Percentiles rank a stretch among this genome's conserved stretches.
Conservation (phyloP, 2,329 filamentous ascomycete genomes). For the Paecilomyces dactylethromorphus region DNA sequence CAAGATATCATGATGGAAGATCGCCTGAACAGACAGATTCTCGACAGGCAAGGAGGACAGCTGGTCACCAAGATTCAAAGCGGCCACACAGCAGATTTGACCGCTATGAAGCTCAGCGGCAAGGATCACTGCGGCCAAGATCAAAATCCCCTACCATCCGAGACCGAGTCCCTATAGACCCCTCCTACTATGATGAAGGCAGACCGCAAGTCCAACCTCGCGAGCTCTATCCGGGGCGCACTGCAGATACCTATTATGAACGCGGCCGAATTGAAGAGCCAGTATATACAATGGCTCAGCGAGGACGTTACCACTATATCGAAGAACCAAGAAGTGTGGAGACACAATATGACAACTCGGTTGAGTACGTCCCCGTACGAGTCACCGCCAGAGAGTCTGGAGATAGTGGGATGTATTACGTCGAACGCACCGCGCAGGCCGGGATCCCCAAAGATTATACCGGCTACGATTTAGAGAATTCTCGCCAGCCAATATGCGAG, state of each 20-base stretch:
- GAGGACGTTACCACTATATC: conserved; percentile 16
- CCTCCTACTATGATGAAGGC: conserved; percentile 17
- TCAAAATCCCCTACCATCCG: conserved; percentile 19
- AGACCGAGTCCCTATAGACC: conserved; percentile 10
- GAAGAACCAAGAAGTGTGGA: conserved; percentile 15
- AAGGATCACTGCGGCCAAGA: conserved; percentile 15
- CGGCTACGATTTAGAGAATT: conserved; percentile 13
- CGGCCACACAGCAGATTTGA: conserved; percentile 20
- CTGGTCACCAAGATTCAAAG: conserved; percentile 11
- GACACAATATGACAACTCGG: conserved; percentile 10
- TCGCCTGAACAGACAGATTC: conserved; percentile 12
- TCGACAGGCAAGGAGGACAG: conserved; percentile 10
- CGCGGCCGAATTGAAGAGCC: conserved; percentile 8
- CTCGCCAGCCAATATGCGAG: conserved; percentile 10
- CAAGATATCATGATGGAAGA: conserved; percentile 5
- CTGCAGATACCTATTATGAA: conserved; percentile 12
- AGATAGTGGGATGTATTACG: conserved; percentile 13
- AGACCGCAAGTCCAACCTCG: conserved; percentile 13
- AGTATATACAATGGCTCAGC: conserved; percentile 8
- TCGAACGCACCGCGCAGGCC: conserved; percentile 15
- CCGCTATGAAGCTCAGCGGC: conserved; percentile 18
- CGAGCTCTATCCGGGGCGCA: conserved; percentile 10
- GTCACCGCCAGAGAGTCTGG: conserved; percentile 11
- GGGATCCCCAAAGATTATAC: conserved; percentile 12
- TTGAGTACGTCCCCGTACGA: conserved; percentile 20